Evolutionary conservation across 2,329 filamentous ascomycete species (phyloP).

Genomic region (Ilyonectria destructans): DNA sequence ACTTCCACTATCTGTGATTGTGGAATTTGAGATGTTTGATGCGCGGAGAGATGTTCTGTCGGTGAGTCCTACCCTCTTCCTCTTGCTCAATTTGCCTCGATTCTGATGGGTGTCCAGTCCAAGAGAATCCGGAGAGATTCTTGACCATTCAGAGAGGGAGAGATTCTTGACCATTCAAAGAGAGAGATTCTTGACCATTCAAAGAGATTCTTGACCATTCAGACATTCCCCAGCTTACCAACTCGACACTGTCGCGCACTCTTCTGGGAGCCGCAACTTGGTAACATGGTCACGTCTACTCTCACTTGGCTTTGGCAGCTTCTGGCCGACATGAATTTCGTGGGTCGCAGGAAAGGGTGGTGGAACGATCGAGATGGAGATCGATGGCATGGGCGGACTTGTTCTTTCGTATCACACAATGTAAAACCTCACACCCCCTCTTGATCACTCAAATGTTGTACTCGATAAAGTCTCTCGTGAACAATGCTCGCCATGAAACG

Average conservation of each 20-base stretch:
- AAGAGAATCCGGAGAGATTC: too few species aligned
- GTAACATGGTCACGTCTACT: too few species aligned
- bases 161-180: neutral
- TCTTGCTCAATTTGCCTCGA: neutral
- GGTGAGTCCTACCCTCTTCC: conserved; percentile 55
- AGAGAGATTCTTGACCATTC: too few species aligned
- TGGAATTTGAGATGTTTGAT: conserved; percentile 64
- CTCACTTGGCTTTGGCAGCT: too few species aligned
- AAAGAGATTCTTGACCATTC: too few species aligned
- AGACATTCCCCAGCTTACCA: too few species aligned
- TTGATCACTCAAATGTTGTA: neutral
- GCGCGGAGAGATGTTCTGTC: conserved; percentile 64
- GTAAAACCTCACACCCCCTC: neutral
- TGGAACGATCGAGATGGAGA: too few species aligned
- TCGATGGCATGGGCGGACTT: neutral
- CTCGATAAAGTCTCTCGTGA: neutral
- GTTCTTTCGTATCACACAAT: neutral
- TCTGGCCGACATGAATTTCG: neutral
- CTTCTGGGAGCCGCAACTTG: too few species aligned
- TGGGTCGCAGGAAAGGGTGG: neutral
- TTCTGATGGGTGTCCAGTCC: neutral
- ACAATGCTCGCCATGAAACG: neutral
- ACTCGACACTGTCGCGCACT: too few species aligned
- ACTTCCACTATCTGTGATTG: conserved; percentile 60
- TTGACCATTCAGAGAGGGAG: too few species aligned